These are phyloP conservation scores for Tolypocladium tundrense DNA, from an alignment of 2,329 filamentous ascomycete species.

Conservation along the genomic window DNA sequence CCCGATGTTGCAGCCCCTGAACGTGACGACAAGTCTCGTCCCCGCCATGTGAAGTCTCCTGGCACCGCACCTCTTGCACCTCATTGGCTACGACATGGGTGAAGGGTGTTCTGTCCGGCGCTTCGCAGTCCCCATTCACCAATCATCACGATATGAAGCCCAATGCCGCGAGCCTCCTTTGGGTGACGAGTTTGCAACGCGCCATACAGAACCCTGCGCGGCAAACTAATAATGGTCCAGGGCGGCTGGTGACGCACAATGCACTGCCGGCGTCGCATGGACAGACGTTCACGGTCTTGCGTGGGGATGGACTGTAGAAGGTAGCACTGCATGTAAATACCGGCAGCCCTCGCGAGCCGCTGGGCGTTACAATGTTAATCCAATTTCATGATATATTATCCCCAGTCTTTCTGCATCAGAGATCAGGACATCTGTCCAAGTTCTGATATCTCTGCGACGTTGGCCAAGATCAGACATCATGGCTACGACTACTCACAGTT, in stretches of 20 bases:
- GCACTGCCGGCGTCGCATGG: conserved; percentile 11
- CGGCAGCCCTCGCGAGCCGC: neutral
- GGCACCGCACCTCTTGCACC: neutral
- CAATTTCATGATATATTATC: neutral
- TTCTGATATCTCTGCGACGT: neutral
- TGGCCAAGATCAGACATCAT: conserved; percentile 17
- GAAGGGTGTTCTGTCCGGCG: conserved; percentile 13
- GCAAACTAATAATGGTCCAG: neutral
- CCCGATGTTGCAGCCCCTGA: neutral
- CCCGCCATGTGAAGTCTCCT: neutral
- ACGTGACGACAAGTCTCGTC: neutral
- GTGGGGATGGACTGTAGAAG: neutral
- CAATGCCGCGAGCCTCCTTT: neutral
- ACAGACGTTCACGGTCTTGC: neutral
- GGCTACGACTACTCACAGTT: conserved; percentile 26
- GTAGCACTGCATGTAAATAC: neutral
- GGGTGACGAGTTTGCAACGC: neutral
- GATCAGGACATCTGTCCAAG: neutral
- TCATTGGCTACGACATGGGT: conserved; percentile 17
- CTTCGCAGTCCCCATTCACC: conserved; percentile 15
- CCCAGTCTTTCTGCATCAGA: neutral
- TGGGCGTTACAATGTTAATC: neutral
- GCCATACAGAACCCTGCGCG: neutral
- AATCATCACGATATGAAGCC: conserved; percentile 12
- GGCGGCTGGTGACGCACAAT: neutral